These are phyloP conservation scores for Apiospora marii DNA, from an alignment of 2,329 filamentous ascomycete genomes.

Conservation along the genomic window DNA sequence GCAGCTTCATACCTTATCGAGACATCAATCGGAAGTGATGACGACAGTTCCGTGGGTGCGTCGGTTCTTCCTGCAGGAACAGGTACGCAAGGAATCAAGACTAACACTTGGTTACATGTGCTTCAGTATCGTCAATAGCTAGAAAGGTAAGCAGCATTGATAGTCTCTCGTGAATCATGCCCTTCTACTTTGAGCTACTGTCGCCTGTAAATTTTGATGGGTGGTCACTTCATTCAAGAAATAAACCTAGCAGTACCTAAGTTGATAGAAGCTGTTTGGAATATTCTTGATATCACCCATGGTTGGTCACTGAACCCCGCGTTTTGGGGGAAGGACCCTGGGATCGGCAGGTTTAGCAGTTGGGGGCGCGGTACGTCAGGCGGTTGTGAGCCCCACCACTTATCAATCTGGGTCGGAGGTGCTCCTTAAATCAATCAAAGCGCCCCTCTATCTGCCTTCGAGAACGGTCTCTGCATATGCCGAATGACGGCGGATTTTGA, in stretches of 20 bases:
- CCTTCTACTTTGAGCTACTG: not conserved
- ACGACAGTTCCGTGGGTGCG: slow-evolving; percentile 68
- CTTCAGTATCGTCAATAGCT: slow-evolving; percentile 62
- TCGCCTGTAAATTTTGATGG: not conserved
- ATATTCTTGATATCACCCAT: not conserved
- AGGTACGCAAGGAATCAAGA: too few relatives aligned
- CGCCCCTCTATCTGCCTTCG: not conserved
- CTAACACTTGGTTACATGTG: not conserved
- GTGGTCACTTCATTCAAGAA: not conserved
- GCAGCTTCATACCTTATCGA: too few relatives aligned
- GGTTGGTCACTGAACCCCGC: not conserved
- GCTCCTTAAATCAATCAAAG: not conserved
- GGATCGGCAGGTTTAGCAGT: slow-evolving; percentile 9
- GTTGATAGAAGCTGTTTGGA: not conserved
- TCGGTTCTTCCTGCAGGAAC: slow-evolving; percentile 52
- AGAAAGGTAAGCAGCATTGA: slow-evolving; percentile 72
- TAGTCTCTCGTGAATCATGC: slow-evolving; percentile 67
- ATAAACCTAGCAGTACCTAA: too few relatives aligned
- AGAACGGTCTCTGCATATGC: not conserved
- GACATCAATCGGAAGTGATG: slow-evolving; percentile 33
- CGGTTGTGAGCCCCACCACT: not conserved
- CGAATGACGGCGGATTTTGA: not conserved
- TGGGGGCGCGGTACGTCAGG: not conserved
- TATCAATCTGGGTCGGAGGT: not conserved
- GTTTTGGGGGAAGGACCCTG: slow-evolving; percentile 5